Percentiles rank a stretch among this genome's conserved stretches.
Evolutionary conservation across 2,329 filamentous ascomycete genomes (phyloP).

Genomic region (Hirsutella minnesotensis): DNA sequence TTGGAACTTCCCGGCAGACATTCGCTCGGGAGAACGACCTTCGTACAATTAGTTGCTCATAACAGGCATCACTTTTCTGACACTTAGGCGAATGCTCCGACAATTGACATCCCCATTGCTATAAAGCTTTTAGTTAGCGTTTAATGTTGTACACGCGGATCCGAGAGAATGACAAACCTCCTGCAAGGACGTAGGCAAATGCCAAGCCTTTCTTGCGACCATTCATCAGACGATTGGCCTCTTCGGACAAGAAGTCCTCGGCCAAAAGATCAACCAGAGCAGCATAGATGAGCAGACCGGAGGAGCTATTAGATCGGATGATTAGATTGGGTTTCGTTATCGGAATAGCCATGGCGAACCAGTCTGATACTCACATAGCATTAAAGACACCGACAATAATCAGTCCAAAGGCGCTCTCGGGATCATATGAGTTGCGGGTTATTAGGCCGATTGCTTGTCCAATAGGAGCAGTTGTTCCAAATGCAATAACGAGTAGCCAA

Average conservation of each 20-base stretch:
- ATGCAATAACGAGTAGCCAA: conserved; percentile 50
- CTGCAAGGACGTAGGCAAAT: conserved; percentile 37
- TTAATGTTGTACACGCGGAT: neutral
- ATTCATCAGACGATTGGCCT: conserved; percentile 35
- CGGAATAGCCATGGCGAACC: conserved; percentile 5
- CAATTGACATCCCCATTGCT: conserved; percentile 6
- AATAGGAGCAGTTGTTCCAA: conserved; percentile 51
- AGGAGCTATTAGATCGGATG: conserved; percentile 29
- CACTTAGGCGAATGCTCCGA: conserved; percentile 20
- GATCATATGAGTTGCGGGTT: conserved; percentile 46
- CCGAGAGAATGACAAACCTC: conserved; percentile 27
- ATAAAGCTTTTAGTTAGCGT: neutral
- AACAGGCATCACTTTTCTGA: no score
- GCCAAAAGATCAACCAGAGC: conserved; percentile 51
- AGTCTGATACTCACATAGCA: conserved; percentile 36
- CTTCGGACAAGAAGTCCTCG: conserved; percentile 53
- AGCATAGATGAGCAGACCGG: conserved; percentile 48
- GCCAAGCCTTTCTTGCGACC: conserved; percentile 41
- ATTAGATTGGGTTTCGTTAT: conserved; percentile 3
- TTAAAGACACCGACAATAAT: conserved; percentile 56
- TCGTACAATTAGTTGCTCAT: no score
- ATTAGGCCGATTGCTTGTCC: conserved; percentile 52
- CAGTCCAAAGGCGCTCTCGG: conserved; percentile 49
- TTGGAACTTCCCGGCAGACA: no score
- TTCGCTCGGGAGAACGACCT: no score